These are phyloP conservation scores for Microsporum ferrugineum DNA, from an alignment of 2,329 filamentous ascomycete genomes.

Conservation along the genomic window DNA sequence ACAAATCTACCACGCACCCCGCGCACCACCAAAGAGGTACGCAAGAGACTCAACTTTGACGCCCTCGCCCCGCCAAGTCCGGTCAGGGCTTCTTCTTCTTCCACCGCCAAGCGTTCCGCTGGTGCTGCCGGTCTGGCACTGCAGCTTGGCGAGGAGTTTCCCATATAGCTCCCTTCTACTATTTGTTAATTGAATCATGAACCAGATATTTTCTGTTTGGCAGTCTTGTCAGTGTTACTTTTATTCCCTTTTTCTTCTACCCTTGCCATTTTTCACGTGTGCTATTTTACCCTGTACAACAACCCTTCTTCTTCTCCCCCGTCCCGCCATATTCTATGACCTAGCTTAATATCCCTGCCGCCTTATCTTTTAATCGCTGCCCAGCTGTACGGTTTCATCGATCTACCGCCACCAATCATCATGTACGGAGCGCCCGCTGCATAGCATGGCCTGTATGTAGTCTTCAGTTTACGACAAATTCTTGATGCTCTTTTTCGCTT, in stretches of 20 bases:
- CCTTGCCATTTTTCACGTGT: background rate
- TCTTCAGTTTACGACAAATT: background rate
- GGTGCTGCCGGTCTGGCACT: conserved; percentile 8
- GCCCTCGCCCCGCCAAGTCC: conserved; percentile 49
- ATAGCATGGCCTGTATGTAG: background rate
- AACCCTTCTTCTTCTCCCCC: background rate
- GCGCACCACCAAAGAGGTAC: conserved; percentile 53
- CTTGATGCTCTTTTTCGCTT: background rate
- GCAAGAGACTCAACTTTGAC: conserved; percentile 73
- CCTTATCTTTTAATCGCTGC: background rate
- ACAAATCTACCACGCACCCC: conserved; percentile 53
- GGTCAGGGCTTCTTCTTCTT: conserved; percentile 24
- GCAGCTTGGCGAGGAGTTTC: conserved; percentile 11
- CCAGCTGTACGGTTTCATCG: background rate
- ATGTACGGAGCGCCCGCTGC: background rate
- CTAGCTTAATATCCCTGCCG: background rate
- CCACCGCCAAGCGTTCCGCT: background rate
- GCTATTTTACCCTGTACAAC: background rate
- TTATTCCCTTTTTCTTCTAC: background rate
- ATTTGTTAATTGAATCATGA: background rate
- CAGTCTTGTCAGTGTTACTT: background rate
- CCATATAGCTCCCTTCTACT: background rate
- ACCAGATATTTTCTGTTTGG: background rate
- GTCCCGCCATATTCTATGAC: background rate
- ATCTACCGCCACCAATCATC: background rate